phyloP scores from a whole-genome alignment of 1,139 yeast genomes.

The Lodderomyces pseudojiufengensis region DNA sequence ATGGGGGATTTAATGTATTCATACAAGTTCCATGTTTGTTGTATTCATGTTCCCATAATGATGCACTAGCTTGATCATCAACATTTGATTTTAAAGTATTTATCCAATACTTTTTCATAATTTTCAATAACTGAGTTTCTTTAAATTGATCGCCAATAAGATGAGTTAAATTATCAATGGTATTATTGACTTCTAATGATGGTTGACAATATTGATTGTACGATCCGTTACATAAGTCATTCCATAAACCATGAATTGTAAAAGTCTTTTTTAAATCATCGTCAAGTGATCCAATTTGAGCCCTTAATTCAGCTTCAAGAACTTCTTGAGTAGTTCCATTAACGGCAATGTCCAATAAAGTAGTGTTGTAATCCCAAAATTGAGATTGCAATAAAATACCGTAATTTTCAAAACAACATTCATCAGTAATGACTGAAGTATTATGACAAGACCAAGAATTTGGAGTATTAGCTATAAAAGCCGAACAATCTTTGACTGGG shows the following conservation, averaged over 20 bases:
- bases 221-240: conserved; percentile 36
- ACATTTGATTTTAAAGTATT: conserved; percentile 35
- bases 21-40: conserved; percentile 47
- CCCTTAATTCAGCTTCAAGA: conserved; percentile 10
- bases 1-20: conserved; percentile 36
- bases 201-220: conserved; percentile 33
- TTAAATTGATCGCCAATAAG: conserved; percentile 28
- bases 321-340: conserved; percentile 17
- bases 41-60: conserved; percentile 42
- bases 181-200: conserved; percentile 25
- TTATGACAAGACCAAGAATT: conserved; percentile 27
- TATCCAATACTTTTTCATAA: conserved; percentile 36
- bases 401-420: conserved; percentile 33
- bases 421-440: conserved; percentile 17
- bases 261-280: conserved; percentile 20
- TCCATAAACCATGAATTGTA: conserved; percentile 44
- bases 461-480: conserved; percentile 8
- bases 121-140: conserved; percentile 25
- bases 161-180: conserved; percentile 26
- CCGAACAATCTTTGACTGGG: conserved; percentile 12
- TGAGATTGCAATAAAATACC: conserved; percentile 39
- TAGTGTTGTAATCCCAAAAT: conserved; percentile 38
- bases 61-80: conserved; percentile 21
- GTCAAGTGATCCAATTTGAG: conserved; percentile 8
- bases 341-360: conserved; percentile 19